These are phyloP conservation scores for Alternaria novae-zelandiae DNA, from an alignment of 2,329 filamentous ascomycete species.

Conservation along the genomic window DNA sequence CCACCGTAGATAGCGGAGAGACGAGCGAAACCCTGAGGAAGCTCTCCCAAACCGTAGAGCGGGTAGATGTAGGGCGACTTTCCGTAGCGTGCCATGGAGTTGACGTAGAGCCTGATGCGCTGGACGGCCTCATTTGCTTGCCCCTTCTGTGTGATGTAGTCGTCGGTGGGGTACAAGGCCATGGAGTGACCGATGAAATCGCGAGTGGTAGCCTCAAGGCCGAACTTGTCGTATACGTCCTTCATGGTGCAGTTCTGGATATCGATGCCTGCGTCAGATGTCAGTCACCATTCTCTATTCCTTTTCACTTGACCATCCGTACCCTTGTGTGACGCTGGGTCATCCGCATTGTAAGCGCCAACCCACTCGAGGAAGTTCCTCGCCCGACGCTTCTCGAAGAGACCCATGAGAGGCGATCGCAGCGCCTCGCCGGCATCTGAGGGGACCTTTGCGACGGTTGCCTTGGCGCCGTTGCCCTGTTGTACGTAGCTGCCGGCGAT, in stretches of 20 bases:
- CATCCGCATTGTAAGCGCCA: slow-evolving; percentile 80
- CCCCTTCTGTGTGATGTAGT: slow-evolving; percentile 78
- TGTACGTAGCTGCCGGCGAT: slow-evolving; percentile 97
- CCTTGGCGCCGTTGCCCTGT: slow-evolving; percentile 80
- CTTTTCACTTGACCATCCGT: slow-evolving; percentile 31
- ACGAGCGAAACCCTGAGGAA: slow-evolving; percentile 96
- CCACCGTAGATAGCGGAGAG: slow-evolving; percentile 98
- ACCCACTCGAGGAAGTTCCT: slow-evolving; percentile 98
- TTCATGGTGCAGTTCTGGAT: slow-evolving; percentile 85
- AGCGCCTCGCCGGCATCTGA: slow-evolving; percentile 88
- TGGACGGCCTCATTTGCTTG: slow-evolving; percentile 83
- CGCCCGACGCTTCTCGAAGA: slow-evolving; percentile 97
- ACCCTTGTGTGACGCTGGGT: slow-evolving; percentile 91
- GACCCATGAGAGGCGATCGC: slow-evolving; percentile 90
- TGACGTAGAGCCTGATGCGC: slow-evolving; percentile 94
- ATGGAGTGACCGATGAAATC: slow-evolving; percentile 99
- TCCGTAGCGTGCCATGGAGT: slow-evolving; percentile 96
- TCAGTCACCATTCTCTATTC: background rate
- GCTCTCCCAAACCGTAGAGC: slow-evolving; percentile 93
- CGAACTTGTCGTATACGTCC: slow-evolving; percentile 98
- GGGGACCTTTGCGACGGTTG: slow-evolving; percentile 95
- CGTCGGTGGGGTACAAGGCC: slow-evolving; percentile 91
- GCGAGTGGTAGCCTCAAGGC: slow-evolving; percentile 84
- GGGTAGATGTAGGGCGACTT: slow-evolving; percentile 99
- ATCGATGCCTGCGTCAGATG: slow-evolving; percentile 68